Percentiles rank a stretch among this genome's conserved stretches.
These are phyloP conservation scores for Daldinia sp. DNA, from an alignment of 2,329 filamentous ascomycete genomes.

Conservation along the genomic window DNA sequence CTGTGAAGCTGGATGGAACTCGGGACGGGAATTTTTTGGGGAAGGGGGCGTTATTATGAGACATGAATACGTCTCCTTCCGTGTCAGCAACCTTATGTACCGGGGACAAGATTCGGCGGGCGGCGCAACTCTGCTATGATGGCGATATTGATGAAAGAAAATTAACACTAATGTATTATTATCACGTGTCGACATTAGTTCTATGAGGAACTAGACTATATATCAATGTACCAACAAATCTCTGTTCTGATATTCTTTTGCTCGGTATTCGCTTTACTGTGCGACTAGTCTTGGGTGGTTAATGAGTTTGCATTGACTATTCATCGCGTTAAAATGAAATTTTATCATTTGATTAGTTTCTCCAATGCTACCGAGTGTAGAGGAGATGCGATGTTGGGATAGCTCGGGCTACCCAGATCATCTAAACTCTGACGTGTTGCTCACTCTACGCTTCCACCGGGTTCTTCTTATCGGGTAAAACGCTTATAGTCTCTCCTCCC, in stretches of 20 bases:
- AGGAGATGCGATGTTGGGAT: no score
- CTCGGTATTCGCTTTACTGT: background rate
- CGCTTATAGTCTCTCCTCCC: background rate
- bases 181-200: slow-evolving; percentile 24
- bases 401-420: no score
- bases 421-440: no score
- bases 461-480: no score
- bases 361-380: no score
- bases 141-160: slow-evolving; percentile 14
- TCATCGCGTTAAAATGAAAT: no score
- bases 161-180: slow-evolving; percentile 29
- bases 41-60: slow-evolving; percentile 20
- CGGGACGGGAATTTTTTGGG: slow-evolving; percentile 6
- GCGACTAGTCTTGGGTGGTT: no score
- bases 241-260: slow-evolving; percentile 14
- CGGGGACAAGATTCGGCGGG: slow-evolving; percentile 14
- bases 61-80: slow-evolving; percentile 35
- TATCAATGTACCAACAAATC: slow-evolving; percentile 31
- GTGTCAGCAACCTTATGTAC: slow-evolving; percentile 17
- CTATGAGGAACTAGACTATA: slow-evolving; percentile 21
- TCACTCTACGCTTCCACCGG: no score
- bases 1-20: slow-evolving; percentile 9
- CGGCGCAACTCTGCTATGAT: slow-evolving; percentile 6
- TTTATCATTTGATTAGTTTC: no score
- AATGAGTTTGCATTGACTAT: no score